These are phyloP conservation scores for Ganoderma lingzhi DNA, from an alignment of 1,284 basidiomycete species.

Conservation along the genomic window DNA sequence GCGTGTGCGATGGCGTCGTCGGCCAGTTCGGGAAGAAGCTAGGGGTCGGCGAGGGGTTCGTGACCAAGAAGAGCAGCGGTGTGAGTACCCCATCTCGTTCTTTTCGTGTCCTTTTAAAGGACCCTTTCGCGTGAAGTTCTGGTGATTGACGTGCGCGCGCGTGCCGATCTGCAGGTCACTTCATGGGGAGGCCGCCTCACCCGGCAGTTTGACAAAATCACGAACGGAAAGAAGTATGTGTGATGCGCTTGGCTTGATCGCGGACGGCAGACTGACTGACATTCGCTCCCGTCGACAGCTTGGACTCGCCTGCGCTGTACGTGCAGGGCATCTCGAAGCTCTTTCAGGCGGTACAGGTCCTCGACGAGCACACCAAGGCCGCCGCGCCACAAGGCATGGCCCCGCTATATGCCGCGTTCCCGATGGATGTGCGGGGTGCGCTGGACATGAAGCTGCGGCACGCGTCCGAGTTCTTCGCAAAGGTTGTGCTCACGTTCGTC, in stretches of 20 bases:
- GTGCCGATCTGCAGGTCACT: conserved; percentile 49
- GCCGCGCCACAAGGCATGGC: conserved; percentile 69
- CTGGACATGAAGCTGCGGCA: conserved; percentile 83
- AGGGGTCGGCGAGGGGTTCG: conserved; percentile 85
- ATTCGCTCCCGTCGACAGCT: conserved; percentile 51
- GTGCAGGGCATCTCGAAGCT: conserved; percentile 82
- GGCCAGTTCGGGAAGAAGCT: conserved; percentile 90
- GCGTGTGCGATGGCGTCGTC: conserved; percentile 86
- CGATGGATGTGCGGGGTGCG: conserved; percentile 64
- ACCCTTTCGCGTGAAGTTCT: not conserved
- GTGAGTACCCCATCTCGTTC: conserved; percentile 48
- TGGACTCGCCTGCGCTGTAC: conserved; percentile 90
- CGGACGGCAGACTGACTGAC: conserved; percentile 23
- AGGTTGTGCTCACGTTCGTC: conserved; percentile 91
- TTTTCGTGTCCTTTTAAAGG: conserved; percentile 7
- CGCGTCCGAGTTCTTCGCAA: conserved; percentile 90
- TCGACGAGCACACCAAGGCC: conserved; percentile 89
- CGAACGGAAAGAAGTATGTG: conserved; percentile 88
- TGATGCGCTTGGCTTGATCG: conserved; percentile 20
- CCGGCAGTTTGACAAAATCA: conserved; percentile 89
- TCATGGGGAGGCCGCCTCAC: conserved; percentile 86
- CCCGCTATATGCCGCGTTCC: conserved; percentile 77
- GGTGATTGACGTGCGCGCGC: conserved; percentile 2
- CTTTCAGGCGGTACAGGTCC: conserved; percentile 78
- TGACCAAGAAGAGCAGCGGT: conserved; percentile 78